These are phyloP conservation scores for Nitzschia inconspicua DNA, from an alignment of 108 stramenopile genomes.

Conservation along the genomic window DNA sequence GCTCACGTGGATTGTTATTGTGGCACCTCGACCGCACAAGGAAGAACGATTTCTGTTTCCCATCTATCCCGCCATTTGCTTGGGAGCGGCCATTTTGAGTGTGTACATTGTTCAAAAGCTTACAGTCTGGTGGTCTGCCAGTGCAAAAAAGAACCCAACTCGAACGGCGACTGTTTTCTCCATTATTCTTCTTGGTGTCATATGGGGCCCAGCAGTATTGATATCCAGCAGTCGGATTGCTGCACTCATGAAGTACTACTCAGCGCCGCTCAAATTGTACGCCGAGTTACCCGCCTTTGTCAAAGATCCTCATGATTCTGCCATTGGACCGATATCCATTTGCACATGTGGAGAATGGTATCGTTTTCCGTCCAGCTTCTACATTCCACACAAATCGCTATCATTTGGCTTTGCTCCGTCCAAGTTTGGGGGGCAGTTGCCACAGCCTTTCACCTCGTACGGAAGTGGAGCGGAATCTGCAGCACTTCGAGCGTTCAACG, in stretches of 20 bases:
- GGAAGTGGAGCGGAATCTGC: conserved; percentile 44
- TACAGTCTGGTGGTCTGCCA: neutral
- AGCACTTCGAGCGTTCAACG: conserved; percentile 63
- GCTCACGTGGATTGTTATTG: conserved; percentile 79
- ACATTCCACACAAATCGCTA: conserved; percentile 56
- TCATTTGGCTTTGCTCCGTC: conserved; percentile 77
- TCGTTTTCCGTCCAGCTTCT: conserved; percentile 90
- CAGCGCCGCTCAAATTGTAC: conserved; percentile 73
- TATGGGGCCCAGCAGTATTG: conserved; percentile 32
- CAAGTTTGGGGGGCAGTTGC: conserved; percentile 90
- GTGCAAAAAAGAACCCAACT: neutral
- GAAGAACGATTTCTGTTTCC: conserved; percentile 96
- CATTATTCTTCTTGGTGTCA: conserved; percentile 26
- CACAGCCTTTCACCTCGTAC: conserved; percentile 68
- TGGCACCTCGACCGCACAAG: conserved; percentile 92
- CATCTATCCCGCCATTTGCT: conserved; percentile 71
- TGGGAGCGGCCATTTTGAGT: conserved; percentile 41
- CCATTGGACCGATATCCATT: conserved; percentile 28
- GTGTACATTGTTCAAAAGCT: conserved; percentile 13
- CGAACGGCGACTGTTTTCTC: neutral
- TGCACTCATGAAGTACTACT: conserved; percentile 69
- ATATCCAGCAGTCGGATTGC: conserved; percentile 57
- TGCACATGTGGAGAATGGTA: conserved; percentile 98
- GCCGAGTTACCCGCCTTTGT: conserved; percentile 20
- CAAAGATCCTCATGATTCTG: neutral